Percentiles rank a stretch among this genome's conserved stretches.
These are phyloP conservation scores for Lactarius hatsudake DNA, from an alignment of 768 basidiomycete species.

Conservation along the genomic window DNA sequence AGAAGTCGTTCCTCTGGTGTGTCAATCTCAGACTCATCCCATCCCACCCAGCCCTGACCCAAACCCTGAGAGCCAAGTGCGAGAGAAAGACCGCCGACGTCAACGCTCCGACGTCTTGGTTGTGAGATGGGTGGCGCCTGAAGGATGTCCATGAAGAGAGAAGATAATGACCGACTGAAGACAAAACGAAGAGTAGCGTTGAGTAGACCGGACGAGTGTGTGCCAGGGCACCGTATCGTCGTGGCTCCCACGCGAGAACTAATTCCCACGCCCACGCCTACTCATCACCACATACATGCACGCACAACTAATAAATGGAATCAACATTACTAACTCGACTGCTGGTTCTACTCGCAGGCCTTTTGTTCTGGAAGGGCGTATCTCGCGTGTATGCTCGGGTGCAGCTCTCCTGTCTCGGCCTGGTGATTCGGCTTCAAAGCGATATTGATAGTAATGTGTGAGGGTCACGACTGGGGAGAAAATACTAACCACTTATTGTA, in stretches of 20 bases:
- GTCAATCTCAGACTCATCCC: conserved; percentile 39
- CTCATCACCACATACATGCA: not conserved
- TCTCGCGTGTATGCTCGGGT: conserved; percentile 61
- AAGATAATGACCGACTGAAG: not conserved
- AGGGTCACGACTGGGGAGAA: conserved; percentile 66
- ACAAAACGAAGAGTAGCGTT: not conserved
- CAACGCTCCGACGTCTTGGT: conserved; percentile 70
- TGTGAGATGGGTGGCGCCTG: conserved; percentile 15
- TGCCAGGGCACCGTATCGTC: conserved; percentile 6
- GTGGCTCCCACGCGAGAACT: conserved; percentile 19
- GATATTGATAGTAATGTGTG: conserved; percentile 51
- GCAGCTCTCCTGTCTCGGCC: conserved; percentile 65
- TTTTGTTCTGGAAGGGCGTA: conserved; percentile 50
- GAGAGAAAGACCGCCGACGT: conserved; percentile 84
- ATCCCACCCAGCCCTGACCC: conserved; percentile 70
- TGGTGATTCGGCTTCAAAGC: conserved; percentile 51
- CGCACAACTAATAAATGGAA: not conserved
- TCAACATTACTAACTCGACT: not conserved
- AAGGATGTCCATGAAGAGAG: conserved; percentile 18
- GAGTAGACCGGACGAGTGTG: not conserved
- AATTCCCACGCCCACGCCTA: conserved; percentile 13
- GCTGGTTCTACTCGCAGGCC: not conserved
- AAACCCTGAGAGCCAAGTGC: conserved; percentile 61
- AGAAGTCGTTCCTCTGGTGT: conserved; percentile 44
- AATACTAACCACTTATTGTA: conserved; percentile 49